These are phyloP conservation scores for Circinella umbellata DNA, from an alignment of 371 early-diverging fungal species.

Conservation along the genomic window DNA sequence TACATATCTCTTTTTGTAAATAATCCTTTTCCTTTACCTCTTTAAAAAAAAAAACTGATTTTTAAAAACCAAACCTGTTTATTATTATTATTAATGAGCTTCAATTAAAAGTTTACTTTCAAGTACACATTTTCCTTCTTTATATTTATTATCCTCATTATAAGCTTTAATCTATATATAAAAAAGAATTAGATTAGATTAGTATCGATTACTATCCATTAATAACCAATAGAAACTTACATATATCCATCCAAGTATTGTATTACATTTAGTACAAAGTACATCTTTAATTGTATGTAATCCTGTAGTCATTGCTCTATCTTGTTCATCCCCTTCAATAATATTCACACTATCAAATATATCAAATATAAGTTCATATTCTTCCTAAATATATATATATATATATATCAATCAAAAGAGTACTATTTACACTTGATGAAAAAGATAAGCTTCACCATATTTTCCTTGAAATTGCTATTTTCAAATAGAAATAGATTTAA, in stretches of 20 bases:
- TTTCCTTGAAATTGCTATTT: constrained; percentile 65
- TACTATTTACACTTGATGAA: constrained; percentile 59
- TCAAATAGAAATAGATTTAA: background rate
- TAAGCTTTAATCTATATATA: constrained; percentile 60
- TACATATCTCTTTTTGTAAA: background rate
- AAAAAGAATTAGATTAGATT: too few species aligned
- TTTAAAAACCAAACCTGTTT: background rate
- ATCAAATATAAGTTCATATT: too few species aligned
- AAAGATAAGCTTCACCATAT: constrained; percentile 69
- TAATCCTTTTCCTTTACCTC: background rate
- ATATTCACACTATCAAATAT: constrained; percentile 63
- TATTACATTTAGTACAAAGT: constrained; percentile 61
- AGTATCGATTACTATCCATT: too few species aligned
- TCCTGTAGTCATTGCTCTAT: constrained; percentile 73
- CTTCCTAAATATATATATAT: too few species aligned
- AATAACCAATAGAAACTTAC: constrained; percentile 40
- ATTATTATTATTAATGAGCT: background rate
- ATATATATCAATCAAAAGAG: background rate
- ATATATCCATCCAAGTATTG: constrained; percentile 76
- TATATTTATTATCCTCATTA: constrained; percentile 67
- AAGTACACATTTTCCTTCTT: constrained; percentile 75
- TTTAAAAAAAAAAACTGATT: background rate
- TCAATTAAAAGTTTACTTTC: constrained; percentile 41
- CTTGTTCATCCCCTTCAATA: constrained; percentile 58
- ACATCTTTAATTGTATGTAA: constrained; percentile 71